Base-by-base conservation (phyloP, 768 basidiomycete genomes). In the Amyloporia xantha region DNA sequence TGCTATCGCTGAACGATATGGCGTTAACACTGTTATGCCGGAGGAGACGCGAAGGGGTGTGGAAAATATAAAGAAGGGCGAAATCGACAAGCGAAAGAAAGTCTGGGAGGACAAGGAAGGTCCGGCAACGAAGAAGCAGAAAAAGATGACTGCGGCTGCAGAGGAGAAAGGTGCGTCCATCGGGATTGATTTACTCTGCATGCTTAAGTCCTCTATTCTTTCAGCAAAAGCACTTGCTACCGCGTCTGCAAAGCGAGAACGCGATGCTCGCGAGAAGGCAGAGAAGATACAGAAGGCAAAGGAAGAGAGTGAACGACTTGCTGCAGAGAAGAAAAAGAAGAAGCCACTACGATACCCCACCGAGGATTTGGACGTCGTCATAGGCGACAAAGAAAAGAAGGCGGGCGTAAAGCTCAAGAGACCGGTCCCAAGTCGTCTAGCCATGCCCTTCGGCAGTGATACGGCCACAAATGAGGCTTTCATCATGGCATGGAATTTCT, bases 31-130 rank as follows among this genome's bases (percentile, higher is more conserved):
- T 21, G 73, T 87, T 45, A 92, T 94, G 87, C 82, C 91, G 0
- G 91, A 88, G 56, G 88, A 84, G 59, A 85, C 85, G 21, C 78
- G 84, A 41, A 82, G 79, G 61, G 80, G 81, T 5, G 90, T 93
- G 10, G 84, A 86, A 60, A 79, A 69, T 50, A 79, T 89, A 53
- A 88, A 89, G 68, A 88, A 86, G 55, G 84, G 82, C 35, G 92
- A 94, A 68, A 86, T 91, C 39, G 90, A 93, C 66, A 96, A 95
- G 68, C 75, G 93, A 54, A 94, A 92, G 73, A 88, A 91, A 66
- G 81, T 79, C 1, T 89, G 87, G 85, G 87, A 87, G 60, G 88
- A 90, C 49, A 90, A 89, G 66, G 89, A 91, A 57, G 85, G 82
- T 5, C 86, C 84, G 19, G 84, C 84, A 5, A 73, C 75, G 25